Percentiles rank a stretch among this genome's conserved stretches.
These are phyloP conservation scores for Anthracocystis walkeri DNA, from an alignment of 1,284 basidiomycete species.

Conservation along the genomic window DNA sequence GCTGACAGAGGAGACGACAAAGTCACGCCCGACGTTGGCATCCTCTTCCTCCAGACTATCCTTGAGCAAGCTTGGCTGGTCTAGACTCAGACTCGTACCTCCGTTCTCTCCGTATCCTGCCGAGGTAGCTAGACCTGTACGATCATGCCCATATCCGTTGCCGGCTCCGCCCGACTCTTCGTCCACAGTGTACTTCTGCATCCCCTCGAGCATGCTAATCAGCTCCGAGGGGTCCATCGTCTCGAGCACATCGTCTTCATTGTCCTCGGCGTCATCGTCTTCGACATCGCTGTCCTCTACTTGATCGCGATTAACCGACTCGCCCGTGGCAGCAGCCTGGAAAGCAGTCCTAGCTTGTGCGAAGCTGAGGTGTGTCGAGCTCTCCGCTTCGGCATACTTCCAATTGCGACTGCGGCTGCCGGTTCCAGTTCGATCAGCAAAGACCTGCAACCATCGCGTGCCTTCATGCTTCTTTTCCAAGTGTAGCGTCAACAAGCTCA, in stretches of 20 bases:
- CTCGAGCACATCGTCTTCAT: conserved; percentile 81
- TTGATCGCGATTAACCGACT: conserved; percentile 1
- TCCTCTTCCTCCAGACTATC: conserved; percentile 89
- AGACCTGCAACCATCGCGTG: conserved; percentile 86
- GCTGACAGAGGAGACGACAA: conserved; percentile 73
- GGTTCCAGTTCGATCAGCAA: conserved; percentile 69
- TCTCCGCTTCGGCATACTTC: not conserved
- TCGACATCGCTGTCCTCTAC: conserved; percentile 13
- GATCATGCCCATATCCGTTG: conserved; percentile 68
- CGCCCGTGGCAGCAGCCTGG: conserved; percentile 15
- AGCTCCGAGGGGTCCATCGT: conserved; percentile 87
- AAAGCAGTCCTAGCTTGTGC: conserved; percentile 20
- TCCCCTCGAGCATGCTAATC: conserved; percentile 79
- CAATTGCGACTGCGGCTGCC: conserved; percentile 3
- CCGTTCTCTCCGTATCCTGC: conserved; percentile 63
- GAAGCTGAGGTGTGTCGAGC: conserved; percentile 34
- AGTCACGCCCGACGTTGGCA: conserved; percentile 75
- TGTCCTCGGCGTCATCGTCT: conserved; percentile 60
- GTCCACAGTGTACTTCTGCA: conserved; percentile 84
- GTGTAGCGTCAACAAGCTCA: conserved; percentile 54
- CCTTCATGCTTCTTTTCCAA: conserved; percentile 70
- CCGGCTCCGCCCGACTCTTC: conserved; percentile 73
- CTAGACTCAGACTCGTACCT: conserved; percentile 23
- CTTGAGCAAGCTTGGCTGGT: conserved; percentile 77
- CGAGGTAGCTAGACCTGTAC: conserved; percentile 17